Evolutionary conservation across 2,329 filamentous ascomycete genomes (phyloP).

Genomic region (Lachnellula cervina): DNA sequence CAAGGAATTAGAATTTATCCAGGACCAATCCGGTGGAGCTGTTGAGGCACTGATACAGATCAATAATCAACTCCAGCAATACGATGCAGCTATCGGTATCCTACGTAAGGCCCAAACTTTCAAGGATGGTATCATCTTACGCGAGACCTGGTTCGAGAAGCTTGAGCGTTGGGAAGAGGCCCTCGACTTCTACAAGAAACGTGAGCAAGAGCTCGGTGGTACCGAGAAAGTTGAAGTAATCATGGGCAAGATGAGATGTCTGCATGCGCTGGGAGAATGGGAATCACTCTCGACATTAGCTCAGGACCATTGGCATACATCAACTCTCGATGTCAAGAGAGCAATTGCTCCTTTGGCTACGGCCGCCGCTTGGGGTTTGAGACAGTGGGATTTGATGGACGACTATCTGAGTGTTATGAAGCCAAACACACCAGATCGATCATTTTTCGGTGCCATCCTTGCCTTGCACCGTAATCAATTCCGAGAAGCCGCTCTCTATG

Average conservation of each 20-base stretch:
- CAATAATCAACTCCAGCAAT: slow-evolving; percentile 98
- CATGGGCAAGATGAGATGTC: slow-evolving; percentile 99
- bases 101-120: slow-evolving; percentile 93
- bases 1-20: slow-evolving; percentile 96
- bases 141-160: slow-evolving; percentile 99
- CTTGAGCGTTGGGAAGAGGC: slow-evolving; percentile 98
- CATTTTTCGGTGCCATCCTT: slow-evolving; percentile 96
- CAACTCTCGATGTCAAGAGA: slow-evolving; percentile 78
- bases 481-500: slow-evolving; percentile 80
- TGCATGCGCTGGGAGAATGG: slow-evolving; percentile 97
- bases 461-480: slow-evolving; percentile 95
- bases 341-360: slow-evolving; percentile 91
- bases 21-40: slow-evolving; percentile 91
- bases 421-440: slow-evolving; percentile 83
- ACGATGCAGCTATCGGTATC: slow-evolving; percentile 96
- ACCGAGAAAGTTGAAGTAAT: slow-evolving; percentile 95
- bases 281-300: slow-evolving; percentile 84
- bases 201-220: slow-evolving; percentile 68
- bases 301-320: slow-evolving; percentile 90
- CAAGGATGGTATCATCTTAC: slow-evolving; percentile 84
- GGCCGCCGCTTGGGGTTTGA: slow-evolving; percentile 91
- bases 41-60: slow-evolving; percentile 98
- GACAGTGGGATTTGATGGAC: slow-evolving; percentile 98
- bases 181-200: slow-evolving; percentile 82
- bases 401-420: slow-evolving; percentile 95